These are phyloP conservation scores for Fraxinus albicans DNA, from an alignment of 305 asterid species.

Conservation along the genomic window DNA sequence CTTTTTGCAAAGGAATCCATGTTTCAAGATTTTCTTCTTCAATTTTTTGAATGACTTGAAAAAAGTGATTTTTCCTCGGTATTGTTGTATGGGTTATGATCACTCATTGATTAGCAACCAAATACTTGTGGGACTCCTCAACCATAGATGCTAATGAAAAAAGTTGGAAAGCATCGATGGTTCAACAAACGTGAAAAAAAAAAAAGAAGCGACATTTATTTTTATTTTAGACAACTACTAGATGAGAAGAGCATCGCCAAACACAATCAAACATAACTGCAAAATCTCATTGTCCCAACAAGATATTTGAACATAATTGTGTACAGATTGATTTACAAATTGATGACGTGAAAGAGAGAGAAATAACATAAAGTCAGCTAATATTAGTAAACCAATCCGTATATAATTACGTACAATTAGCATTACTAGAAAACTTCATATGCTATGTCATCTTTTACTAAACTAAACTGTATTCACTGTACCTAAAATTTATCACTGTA, in stretches of 20 bases:
- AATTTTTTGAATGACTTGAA: not conserved
- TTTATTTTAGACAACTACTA: too few species aligned
- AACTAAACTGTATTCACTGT: not conserved
- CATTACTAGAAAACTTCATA: not conserved
- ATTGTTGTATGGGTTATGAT: not conserved
- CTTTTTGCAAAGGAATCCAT: constrained; percentile 4
- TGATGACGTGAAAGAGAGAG: too few species aligned
- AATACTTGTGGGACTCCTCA: not conserved
- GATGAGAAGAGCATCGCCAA: not conserved
- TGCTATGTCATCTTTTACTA: not conserved
- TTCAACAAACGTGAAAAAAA: too few species aligned
- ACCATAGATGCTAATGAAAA: not conserved
- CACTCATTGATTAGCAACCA: not conserved
- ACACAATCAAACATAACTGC: not conserved
- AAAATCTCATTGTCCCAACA: not conserved
- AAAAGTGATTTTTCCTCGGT: not conserved
- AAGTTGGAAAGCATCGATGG: too few species aligned
- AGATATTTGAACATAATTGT: not conserved
- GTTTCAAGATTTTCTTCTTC: not conserved
- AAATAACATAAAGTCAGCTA: too few species aligned
- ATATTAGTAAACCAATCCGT: too few species aligned
- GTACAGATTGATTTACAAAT: too few species aligned
- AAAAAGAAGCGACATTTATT: too few species aligned
- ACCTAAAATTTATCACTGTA: not conserved
- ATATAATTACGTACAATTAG: too few species aligned